Evolutionary conservation across 1,284 basidiomycete species (phyloP), one percentile per base, ranked within the genome.

Genomic region (Microbotryum silenes-acaulis): DNA sequence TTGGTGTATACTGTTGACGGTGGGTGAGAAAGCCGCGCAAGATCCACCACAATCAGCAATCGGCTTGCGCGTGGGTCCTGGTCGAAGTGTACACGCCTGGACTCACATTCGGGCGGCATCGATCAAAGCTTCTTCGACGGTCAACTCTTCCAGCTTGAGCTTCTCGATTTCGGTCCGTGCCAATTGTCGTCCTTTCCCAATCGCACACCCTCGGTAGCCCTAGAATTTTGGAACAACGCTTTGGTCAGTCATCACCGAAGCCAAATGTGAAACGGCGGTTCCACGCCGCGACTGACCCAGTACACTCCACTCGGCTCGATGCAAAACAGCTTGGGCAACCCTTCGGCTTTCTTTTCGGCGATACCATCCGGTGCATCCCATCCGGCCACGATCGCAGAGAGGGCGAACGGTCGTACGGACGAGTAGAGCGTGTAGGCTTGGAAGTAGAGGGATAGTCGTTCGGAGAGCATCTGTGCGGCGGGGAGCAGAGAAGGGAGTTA

Each of bases 161-260:
- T 99, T 98, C 78, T 99, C 96, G 58, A 99, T 80, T 76, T 98
- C 96, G 3, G 94, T 98, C 81, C 97, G 97, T 21, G 96, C 96
- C 65, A 98, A 81, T 73, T 97, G 92, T 64, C 89, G 85, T 23
- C 96, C 96, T 77, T 98, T 99, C 59, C 96, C 96, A 21, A 96
- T 86, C 9, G 96, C 96, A 27, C 89, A 89, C 25, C 91, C 92
- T 66, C 91, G 82, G 77, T 96, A 96, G 29, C 93, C 92, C 88
- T 90, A 63, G 7, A 14, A 4, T 14, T 42, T 12, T 6, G 16
- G 16, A 42, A 42, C 37, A 42, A 31, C 12, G 14, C 6, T 10
- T 10, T 42, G 4, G 37, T 42, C 37, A 42, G 14, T 42, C 37
- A 42, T 6, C 37, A 2, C 37, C 12, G 37, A 42, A 18, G 37